Evolutionary conservation across 371 early-diverging fungal species (phyloP), one percentile per base, ranked within the genome.

Genomic region (Nematocida sp.): DNA sequence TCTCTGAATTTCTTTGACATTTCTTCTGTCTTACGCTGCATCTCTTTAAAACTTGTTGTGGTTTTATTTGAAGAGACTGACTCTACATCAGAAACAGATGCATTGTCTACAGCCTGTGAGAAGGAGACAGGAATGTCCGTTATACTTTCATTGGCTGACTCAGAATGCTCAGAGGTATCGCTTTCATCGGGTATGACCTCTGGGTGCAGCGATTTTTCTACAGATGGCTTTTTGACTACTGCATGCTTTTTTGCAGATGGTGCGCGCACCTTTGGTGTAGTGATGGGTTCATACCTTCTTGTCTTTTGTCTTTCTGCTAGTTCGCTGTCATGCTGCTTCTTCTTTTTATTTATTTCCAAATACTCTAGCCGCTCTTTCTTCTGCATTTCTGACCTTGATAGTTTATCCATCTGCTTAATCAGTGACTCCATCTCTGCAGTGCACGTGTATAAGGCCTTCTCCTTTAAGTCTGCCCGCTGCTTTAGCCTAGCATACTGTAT

Each of bases 1-100:
- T 84, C 72, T 46, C 83, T 82, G 76, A 87, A 87, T 55, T 83
- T 85, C 46, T 78, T 71, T 58, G 85, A 73, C 44, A 87, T 66
- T 42, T 75, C 73, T 60, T 87, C 84, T 27, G 87, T 85, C 50
- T 73, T 83, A 33, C 58, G 72, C n/a, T 84, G 75, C 87, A 87
- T 87, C 18, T 85, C 84, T 57, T 81, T 82, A 11, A 86, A 81
- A 4, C 86, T 85, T 4, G 86, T 83, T 23, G 87, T 72, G 3
- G 87, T 87, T 45, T 42, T 58, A 45, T 62, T 54, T 40, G 40
- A 23, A 18, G 62, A 60, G 11, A 15, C 25, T 11, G 75, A 70
- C n/a, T 73, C 66, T 6, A 84, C 47, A 55, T 84, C 85, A 4
- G 82, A 50, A 11, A 83, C 83, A 56, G 73, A 72, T 3, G 58